phyloP scores from a whole-genome alignment of 2,329 filamentous ascomycete species.

The Celoporthe dispersa region DNA sequence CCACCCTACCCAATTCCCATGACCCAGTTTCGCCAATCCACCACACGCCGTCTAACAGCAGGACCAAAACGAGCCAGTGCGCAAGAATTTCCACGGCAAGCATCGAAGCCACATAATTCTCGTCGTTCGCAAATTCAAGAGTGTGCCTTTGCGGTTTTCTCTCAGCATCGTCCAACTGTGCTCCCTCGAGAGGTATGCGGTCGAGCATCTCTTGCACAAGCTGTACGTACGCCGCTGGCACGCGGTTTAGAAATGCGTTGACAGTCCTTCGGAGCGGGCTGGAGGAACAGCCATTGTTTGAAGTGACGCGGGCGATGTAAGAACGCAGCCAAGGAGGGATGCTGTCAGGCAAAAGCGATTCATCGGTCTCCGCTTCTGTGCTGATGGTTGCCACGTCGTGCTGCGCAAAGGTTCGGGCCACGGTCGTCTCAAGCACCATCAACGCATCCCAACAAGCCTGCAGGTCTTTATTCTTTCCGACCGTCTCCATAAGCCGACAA shows the following conservation, averaged over 20 bases:
- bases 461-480: slow-evolving; percentile 1
- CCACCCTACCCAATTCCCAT: slow-evolving; percentile 41
- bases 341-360: slow-evolving; percentile 28
- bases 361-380: neutral
- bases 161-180: neutral
- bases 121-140: neutral
- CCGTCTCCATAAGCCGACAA: slow-evolving; percentile 2
- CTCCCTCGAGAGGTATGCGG: slow-evolving; percentile 24
- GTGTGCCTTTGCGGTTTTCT: neutral
- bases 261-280: slow-evolving; percentile 43
- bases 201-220: slow-evolving; percentile 42
- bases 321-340: slow-evolving; percentile 42
- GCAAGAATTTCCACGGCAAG: slow-evolving; percentile 44
- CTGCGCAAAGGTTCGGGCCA: slow-evolving; percentile 31
- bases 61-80: slow-evolving; percentile 45
- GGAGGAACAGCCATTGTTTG: slow-evolving; percentile 32
- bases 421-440: slow-evolving; percentile 33
- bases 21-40: slow-evolving; percentile 44
- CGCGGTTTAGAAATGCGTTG: slow-evolving; percentile 47
- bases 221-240: slow-evolving; percentile 39
- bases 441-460: slow-evolving; percentile 33
- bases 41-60: slow-evolving; percentile 46
- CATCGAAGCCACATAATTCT: neutral
- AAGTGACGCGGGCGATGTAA: slow-evolving; percentile 43
- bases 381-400: neutral